phyloP scores from a whole-genome alignment of 2,329 filamentous ascomycete species.

The Penicillium sp. region DNA sequence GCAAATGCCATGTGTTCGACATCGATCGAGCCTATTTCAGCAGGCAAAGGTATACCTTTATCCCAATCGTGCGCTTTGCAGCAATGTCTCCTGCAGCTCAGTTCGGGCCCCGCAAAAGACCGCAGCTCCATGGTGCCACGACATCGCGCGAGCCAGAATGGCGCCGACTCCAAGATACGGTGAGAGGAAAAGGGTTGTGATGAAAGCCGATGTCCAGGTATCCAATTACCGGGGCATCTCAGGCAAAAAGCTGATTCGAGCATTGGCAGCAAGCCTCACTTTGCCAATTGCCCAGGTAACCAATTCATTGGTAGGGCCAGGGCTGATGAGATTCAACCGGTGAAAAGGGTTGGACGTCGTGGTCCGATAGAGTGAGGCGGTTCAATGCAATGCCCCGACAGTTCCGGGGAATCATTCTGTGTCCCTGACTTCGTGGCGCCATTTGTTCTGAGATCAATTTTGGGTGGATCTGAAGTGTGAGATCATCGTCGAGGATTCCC shows the following conservation, averaged over 20 bases:
- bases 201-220: not conserved
- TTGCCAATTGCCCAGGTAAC: conserved; percentile 8
- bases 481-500: conserved; percentile 9
- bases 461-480: not conserved
- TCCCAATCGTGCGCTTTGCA: conserved; percentile 22
- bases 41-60: not conserved
- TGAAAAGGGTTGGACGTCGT: conserved; percentile 31
- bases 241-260: conserved; percentile 3
- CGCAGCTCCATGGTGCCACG: conserved; percentile 34
- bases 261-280: conserved; percentile 23
- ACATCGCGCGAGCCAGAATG: conserved; percentile 30
- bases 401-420: conserved; percentile 11
- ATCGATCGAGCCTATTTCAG: conserved; percentile 3
- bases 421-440: conserved; percentile 1
- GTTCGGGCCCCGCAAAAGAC: conserved; percentile 14
- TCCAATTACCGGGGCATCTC: not conserved
- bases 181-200: conserved; percentile 12
- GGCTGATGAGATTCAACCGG: conserved; percentile 2
- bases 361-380: conserved; percentile 35
- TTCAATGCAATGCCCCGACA: conserved; percentile 14
- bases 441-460: not conserved
- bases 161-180: conserved; percentile 21
- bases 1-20: conserved; percentile 17
- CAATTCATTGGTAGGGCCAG: not conserved
- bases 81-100: conserved; percentile 15